These are phyloP conservation scores for Apophysomyces ossiformis DNA, from an alignment of 371 early-diverging fungal species.

Conservation along the genomic window DNA sequence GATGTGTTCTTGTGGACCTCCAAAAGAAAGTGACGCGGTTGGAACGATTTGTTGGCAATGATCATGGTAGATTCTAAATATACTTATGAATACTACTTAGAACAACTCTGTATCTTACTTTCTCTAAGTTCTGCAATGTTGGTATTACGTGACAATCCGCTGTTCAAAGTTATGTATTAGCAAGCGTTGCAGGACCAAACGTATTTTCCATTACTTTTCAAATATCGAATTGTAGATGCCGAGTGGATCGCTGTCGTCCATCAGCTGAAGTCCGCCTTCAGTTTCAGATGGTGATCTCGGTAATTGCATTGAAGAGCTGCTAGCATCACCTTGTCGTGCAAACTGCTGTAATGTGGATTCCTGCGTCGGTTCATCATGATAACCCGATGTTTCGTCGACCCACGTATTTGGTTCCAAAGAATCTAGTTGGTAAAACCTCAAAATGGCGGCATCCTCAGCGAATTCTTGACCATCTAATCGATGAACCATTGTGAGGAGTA, in stretches of 20 bases:
- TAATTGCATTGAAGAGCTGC: constrained; percentile 11
- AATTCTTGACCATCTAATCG: constrained; percentile 41
- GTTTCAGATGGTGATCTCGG: constrained; percentile 19
- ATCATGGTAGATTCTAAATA: constrained; percentile 45
- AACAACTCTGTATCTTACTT: constrained; percentile 31
- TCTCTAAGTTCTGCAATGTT: constrained; percentile 50
- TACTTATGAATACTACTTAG: background rate
- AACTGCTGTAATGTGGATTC: constrained; percentile 47
- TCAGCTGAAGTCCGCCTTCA: constrained; percentile 41
- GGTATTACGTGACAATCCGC: constrained; percentile 36
- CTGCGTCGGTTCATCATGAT: constrained; percentile 22
- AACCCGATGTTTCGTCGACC: constrained; percentile 40
- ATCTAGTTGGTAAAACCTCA: constrained; percentile 50
- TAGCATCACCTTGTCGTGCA: constrained; percentile 30
- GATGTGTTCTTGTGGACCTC: constrained; percentile 85
- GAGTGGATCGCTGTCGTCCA: constrained; percentile 52
- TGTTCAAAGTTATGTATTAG: constrained; percentile 13
- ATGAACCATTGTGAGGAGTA: constrained; percentile 17
- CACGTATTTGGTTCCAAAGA: constrained; percentile 50
- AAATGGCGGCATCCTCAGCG: constrained; percentile 58
- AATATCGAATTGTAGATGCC: constrained; percentile 50
- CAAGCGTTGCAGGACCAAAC: background rate
- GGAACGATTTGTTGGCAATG: constrained; percentile 74
- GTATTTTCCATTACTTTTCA: constrained; percentile 34
- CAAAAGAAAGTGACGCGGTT: constrained; percentile 77